Evolutionary conservation across 805 yeast genomes (phyloP), one percentile per base, ranked within the genome.

Genomic region (Yarrowia sp.): DNA sequence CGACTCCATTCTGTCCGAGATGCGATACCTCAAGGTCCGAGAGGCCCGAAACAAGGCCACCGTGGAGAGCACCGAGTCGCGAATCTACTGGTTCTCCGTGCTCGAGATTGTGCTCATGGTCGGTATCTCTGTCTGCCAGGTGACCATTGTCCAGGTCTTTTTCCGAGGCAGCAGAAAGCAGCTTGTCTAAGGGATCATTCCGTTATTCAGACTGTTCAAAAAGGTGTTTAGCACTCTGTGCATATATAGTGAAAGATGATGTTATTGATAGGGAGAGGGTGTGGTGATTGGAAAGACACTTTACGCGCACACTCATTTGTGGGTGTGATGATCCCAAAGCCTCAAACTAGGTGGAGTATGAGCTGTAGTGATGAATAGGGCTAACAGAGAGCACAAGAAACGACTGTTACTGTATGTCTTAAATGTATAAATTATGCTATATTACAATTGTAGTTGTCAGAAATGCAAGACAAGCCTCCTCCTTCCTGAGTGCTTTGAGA

Each of bases 31-130:
- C 83, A 90, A 88, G 79, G 88, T 96, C 12, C 89, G 99, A 82
- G 94, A 91, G 79, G 87, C 87, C 80, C 86, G 98, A 81, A 94
- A 94, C 81, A 95, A 91, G 85, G 86, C 89, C 64, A 91, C 97
- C 52, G 97, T 91, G 71, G 83, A 83, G 78, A 86, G 91, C 64
- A 91, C 97, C 41, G 91, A 89, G 75, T 81, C 88, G 19, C 87
- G 97, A 76, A 84, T 91, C 70, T 88, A 89, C 76, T 91, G 89
- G 85, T 85, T 90, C 75, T 87, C 93, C 56, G 79, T 90, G 67
- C 79, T 86, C 70, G 92, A 89, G 76, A 89, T 91, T 72, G 77
- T 86, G 50, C 82, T 89, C 73, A 89, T 89, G 85, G 91, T 89
- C 63, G 89, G 88, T 71, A 86, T 91, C 84, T 91, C 94, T 68